These are phyloP conservation scores for Flammula alnicola DNA, from an alignment of 1,284 basidiomycete species.

Conservation along the genomic window DNA sequence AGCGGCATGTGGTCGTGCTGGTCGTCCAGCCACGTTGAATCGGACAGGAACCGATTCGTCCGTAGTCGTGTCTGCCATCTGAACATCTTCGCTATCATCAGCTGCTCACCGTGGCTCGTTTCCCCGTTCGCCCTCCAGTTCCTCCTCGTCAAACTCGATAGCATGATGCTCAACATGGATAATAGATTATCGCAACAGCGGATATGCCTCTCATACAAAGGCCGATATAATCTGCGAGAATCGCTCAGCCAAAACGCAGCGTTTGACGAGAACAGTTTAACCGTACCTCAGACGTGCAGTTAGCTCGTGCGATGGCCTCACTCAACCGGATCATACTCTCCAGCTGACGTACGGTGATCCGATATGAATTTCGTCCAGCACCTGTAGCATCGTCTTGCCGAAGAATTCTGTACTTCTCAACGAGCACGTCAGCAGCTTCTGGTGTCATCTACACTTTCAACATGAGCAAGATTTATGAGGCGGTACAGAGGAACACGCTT, in stretches of 20 bases:
- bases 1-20: slow-evolving; percentile 31
- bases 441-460: slow-evolving; percentile 73
- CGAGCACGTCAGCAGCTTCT: slow-evolving; percentile 90
- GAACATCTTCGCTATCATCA: slow-evolving; percentile 59
- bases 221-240: slow-evolving; percentile 78
- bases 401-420: slow-evolving; percentile 94
- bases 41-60: slow-evolving; percentile 52
- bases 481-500: slow-evolving; percentile 19
- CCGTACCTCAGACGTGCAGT: slow-evolving; percentile 86
- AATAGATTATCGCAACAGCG: slow-evolving; percentile 93
- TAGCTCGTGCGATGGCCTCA: slow-evolving; percentile 96
- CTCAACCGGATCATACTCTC: slow-evolving; percentile 98
- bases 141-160: slow-evolving; percentile 96
- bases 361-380: slow-evolving; percentile 88
- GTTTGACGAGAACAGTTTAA: not conserved
- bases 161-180: slow-evolving; percentile 99
- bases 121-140: slow-evolving; percentile 62
- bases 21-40: slow-evolving; percentile 33
- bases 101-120: slow-evolving; percentile 37
- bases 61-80: slow-evolving; percentile 64
- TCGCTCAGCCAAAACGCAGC: not conserved
- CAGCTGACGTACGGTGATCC: slow-evolving; percentile 95
- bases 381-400: slow-evolving; percentile 93
- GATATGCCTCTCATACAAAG: slow-evolving; percentile 96
- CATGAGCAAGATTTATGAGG: not conserved